These are phyloP conservation scores for Talaromyces sp. DNA, from an alignment of 2,329 filamentous ascomycete species.

Conservation along the genomic window DNA sequence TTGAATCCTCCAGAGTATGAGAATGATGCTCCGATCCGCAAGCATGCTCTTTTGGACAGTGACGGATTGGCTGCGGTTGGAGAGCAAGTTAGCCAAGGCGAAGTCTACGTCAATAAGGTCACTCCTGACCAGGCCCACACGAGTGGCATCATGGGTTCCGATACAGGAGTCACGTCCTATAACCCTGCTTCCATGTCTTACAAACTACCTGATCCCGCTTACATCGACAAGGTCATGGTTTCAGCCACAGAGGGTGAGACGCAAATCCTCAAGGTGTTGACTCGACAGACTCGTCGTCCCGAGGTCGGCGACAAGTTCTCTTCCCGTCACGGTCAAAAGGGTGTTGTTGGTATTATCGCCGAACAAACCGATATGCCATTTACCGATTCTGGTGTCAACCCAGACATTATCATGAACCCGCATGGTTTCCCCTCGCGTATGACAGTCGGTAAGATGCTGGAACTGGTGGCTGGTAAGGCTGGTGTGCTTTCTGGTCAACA, in stretches of 20 bases:
- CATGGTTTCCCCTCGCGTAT: conserved; percentile 99
- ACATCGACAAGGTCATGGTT: conserved; percentile 96
- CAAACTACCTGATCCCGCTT: conserved; percentile 78
- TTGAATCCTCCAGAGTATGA: conserved; percentile 67
- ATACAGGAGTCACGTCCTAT: conserved; percentile 55
- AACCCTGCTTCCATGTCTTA: conserved; percentile 63
- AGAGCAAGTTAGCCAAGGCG: conserved; percentile 72
- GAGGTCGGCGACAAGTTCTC: conserved; percentile 99
- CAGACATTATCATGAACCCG: conserved; percentile 99
- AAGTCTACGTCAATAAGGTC: conserved; percentile 90
- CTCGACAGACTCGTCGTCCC: conserved; percentile 89
- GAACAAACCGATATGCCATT: conserved; percentile 98
- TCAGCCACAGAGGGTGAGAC: conserved; percentile 86
- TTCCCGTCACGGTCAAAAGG: conserved; percentile 96
- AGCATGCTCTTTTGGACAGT: conserved; percentile 73
- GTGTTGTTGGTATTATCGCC: conserved; percentile 94
- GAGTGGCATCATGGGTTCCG: conserved; percentile 63
- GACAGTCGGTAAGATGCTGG: conserved; percentile 97
- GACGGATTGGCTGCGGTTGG: conserved; percentile 91
- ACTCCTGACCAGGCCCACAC: conserved; percentile 77
- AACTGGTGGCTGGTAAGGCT: conserved; percentile 92
- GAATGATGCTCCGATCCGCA: conserved; percentile 62
- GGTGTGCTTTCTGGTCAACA: conserved; percentile 81
- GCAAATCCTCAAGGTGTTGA: conserved; percentile 89
- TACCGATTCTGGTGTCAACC: conserved; percentile 84